Percentiles rank a stretch among this genome's conserved stretches.
Evolutionary conservation across 1,284 basidiomycete genomes (phyloP).

Genomic region (Cerioporus squamosus): DNA sequence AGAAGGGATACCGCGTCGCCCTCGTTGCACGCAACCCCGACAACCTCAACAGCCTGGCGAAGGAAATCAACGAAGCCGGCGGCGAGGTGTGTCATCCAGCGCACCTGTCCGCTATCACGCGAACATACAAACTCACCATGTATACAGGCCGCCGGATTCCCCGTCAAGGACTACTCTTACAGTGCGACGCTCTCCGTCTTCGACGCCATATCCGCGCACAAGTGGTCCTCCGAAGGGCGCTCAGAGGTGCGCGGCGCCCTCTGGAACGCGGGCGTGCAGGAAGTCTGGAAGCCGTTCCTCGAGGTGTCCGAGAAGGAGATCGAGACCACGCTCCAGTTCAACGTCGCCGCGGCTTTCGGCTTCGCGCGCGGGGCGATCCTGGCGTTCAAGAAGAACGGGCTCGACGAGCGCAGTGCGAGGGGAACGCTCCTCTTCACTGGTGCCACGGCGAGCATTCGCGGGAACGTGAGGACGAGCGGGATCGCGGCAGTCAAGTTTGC

Average conservation of each 20-base stretch:
- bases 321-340: slow-evolving; percentile 49
- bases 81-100: slow-evolving; percentile 50
- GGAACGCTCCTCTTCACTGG: slow-evolving; percentile 80
- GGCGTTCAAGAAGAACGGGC: slow-evolving; percentile 62
- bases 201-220: slow-evolving; percentile 48
- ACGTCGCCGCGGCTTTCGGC: slow-evolving; percentile 65
- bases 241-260: slow-evolving; percentile 64
- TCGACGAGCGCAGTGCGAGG: slow-evolving; percentile 47
- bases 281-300: slow-evolving; percentile 69
- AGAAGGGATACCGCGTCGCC: slow-evolving; percentile 69
- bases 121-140: neutral
- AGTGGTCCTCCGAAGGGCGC: slow-evolving; percentile 43
- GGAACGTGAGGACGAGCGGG: slow-evolving; percentile 63
- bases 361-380: slow-evolving; percentile 68
- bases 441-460: slow-evolving; percentile 70
- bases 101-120: neutral
- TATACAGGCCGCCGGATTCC: slow-evolving; percentile 62
- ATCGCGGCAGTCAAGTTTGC: slow-evolving; percentile 74
- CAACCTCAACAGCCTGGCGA: slow-evolving; percentile 54
- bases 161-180: slow-evolving; percentile 57
- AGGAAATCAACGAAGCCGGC: slow-evolving; percentile 58
- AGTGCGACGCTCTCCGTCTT: slow-evolving; percentile 57
- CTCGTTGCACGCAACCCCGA: slow-evolving; percentile 65
- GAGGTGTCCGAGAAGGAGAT: slow-evolving; percentile 64
- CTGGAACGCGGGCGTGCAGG: slow-evolving; percentile 60